Evolutionary conservation across 306 rosid genomes (phyloP), one percentile per base, ranked within the genome.

Genomic region (Vigna hirtella): DNA sequence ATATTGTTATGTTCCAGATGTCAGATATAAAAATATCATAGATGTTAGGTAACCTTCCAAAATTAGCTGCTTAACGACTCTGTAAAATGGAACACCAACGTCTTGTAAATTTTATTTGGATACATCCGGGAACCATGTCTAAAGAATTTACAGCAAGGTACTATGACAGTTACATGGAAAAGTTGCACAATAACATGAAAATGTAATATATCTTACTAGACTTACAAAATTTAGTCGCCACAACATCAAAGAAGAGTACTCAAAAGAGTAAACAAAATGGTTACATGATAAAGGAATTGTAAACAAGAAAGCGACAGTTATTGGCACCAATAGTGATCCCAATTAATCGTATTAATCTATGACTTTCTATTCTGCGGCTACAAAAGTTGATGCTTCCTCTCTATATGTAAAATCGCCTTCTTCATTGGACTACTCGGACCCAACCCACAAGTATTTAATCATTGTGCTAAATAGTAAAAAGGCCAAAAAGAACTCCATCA

Each of bases 401-500:
- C 57, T 4, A 52, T 15, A 53, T 64, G 18, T 9, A 32, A 74
- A 47, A 8, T 53, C 51, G 40, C 73, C 59, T 34, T 34, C 38
- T 34, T 34, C 38, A 34, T 34, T 34, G 38, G 6, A 34, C 38
- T 59, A 7, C 77, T 8, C 76, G 42, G 62, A 32, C 40, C n/a
- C 63, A 58, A 75, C 12, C 70, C 49, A 3, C 24, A 67, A 67
- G 55, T 32, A 47, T n/a, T 34, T 58, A 24, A 67, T 67, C 61
- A 18, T 16, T 20, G 43, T 67, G 74, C 59, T 38, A 58, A 76
- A 52, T 55, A 5, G 59, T 47, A n/a, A 45, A 47, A 22, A 0
- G 66, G 16, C 53, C n/a, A 18, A 28, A 59, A 43, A 32, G 48
- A 42, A 17, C 58, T 28, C 20, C 5, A 43, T 81, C 82, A 94